Evolutionary conservation across 495 filamentous ascomycete species (phyloP).

Genomic region (Pseudomonodictys pantanalensis): DNA sequence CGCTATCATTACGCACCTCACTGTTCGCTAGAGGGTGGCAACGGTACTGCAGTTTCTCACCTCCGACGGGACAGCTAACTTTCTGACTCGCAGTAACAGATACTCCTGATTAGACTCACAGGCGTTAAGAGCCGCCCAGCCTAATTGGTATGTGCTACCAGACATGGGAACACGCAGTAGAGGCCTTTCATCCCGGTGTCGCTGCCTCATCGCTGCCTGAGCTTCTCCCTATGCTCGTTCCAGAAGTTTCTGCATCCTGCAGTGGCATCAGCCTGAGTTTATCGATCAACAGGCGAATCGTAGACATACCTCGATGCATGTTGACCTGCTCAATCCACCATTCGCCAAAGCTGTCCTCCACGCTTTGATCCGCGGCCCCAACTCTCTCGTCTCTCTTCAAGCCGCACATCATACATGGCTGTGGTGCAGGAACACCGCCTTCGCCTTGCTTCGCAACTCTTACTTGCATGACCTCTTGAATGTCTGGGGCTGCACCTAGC

Average conservation of each 20-base stretch:
- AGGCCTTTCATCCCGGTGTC: too few relatives aligned
- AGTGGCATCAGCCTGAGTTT: conserved; percentile 19
- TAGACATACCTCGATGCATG: conserved; percentile 38
- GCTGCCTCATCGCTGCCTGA: conserved; percentile 63
- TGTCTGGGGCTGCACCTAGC: conserved; percentile 58
- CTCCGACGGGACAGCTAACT: too few relatives aligned
- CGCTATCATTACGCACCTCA: too few relatives aligned
- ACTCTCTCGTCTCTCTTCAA: conserved; percentile 83
- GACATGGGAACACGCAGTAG: too few relatives aligned
- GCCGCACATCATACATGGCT: conserved; percentile 84
- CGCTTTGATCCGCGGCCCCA: conserved; percentile 65
- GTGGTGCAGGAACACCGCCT: conserved; percentile 65
- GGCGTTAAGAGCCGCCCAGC: too few relatives aligned
- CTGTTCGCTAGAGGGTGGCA: too few relatives aligned
- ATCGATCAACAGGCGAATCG: background rate
- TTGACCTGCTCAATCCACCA: conserved; percentile 92
- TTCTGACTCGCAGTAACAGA: too few relatives aligned
- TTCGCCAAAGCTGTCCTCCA: conserved; percentile 88
- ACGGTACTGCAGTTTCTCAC: too few relatives aligned
- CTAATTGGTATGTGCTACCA: too few relatives aligned
- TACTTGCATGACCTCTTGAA: conserved; percentile 60
- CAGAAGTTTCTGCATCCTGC: conserved; percentile 78
- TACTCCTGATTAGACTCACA: too few relatives aligned
- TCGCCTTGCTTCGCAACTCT: conserved; percentile 55
- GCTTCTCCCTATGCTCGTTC: conserved; percentile 64